Base-by-base conservation (phyloP, 2,329 filamentous ascomycete species). In the Epichloe coenophiala region DNA sequence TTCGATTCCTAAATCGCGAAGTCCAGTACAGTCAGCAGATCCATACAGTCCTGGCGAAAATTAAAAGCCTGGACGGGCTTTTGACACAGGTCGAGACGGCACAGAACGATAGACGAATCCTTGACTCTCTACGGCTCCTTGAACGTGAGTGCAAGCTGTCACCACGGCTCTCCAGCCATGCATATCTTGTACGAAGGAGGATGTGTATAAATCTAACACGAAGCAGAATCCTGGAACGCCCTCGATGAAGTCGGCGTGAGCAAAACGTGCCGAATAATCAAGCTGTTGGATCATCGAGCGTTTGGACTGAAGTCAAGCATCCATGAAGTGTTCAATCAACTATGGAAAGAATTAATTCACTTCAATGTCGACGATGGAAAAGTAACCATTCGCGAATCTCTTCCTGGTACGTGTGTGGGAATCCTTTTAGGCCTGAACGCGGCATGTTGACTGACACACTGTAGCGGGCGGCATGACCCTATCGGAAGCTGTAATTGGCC, bases 281-380 rank as follows among this genome's bases (percentile, higher is more conserved):
- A 75, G 50, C 68, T 94, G 27, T 68, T 95, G 4, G 75, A 82
- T 54, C 66, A 79, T 43, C 78, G 83, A 55, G 76, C 79, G 2
- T 79, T 80, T 27, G 79, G 83, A 58, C 69, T 95, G 51, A 83
- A 82, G 54, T 74, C 76, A 2, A 73, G 77, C 19, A 76, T 93
- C 21, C 76, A 81, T 51, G 77, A 84, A 40, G 77, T 79, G 8
- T 75, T 93, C 39, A 76, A 79, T 42, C 72, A 74, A 50, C 75
- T 82, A n/a, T 96, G 89, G 88, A 77, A 77, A 52, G 70, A 74
- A 0, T 70, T 91, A 41, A 69, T 95, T 12, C 66, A 72, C 1
- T 66, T 89, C 17, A 79, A 91, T 59, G 64, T 71, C 1, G 70
- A 77, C 21, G 66, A 70, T 8, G 69, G 71, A 8, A 73, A 67